A percentile compares a stretch with the other conserved stretches of the same genome.
Evolutionary conservation across 495 filamentous ascomycete species (phyloP).

Genomic region (Aspergillus panamensis): DNA sequence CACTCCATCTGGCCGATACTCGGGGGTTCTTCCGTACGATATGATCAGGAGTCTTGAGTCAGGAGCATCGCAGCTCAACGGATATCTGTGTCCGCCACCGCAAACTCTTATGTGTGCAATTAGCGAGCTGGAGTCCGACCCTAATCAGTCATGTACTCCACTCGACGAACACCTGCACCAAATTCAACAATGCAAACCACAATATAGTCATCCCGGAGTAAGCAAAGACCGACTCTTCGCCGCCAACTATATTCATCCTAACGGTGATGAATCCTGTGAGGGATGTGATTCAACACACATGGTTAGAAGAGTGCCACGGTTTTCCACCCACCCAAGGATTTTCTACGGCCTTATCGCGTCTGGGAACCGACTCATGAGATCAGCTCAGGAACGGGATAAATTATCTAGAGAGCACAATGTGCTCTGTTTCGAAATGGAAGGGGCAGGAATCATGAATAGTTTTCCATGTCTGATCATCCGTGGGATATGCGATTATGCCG

Average conservation of each 20-base stretch:
- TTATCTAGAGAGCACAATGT: slow-evolving; percentile 24
- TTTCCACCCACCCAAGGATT: slow-evolving; percentile 8
- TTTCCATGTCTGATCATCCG: slow-evolving; percentile 32
- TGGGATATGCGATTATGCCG: slow-evolving; percentile 36
- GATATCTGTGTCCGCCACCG: slow-evolving; percentile 33
- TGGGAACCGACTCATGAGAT: slow-evolving; percentile 19
- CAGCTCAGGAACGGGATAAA: slow-evolving; percentile 11
- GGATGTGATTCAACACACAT: neutral
- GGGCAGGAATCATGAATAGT: slow-evolving; percentile 36
- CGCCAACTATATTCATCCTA: slow-evolving; percentile 23
- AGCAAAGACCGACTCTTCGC: slow-evolving; percentile 29
- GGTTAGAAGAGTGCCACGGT: neutral
- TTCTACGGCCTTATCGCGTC: slow-evolving; percentile 22
- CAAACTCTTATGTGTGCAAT: slow-evolving; percentile 27
- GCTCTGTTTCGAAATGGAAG: slow-evolving; percentile 49
- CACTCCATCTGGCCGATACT: slow-evolving; percentile 11
- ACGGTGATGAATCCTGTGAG: neutral
- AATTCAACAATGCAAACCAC: neutral
- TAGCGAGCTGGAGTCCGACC: slow-evolving; percentile 18
- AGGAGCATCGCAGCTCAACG: slow-evolving; percentile 32
- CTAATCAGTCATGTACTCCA: slow-evolving; percentile 17
- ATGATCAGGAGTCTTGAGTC: slow-evolving; percentile 32
- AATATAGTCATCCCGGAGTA: slow-evolving; percentile 20
- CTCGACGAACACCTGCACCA: slow-evolving; percentile 16
- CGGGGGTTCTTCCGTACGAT: slow-evolving; percentile 35